These are phyloP conservation scores for Pilatotrama ljubarskyi DNA, from an alignment of 768 basidiomycete species.

Conservation along the genomic window DNA sequence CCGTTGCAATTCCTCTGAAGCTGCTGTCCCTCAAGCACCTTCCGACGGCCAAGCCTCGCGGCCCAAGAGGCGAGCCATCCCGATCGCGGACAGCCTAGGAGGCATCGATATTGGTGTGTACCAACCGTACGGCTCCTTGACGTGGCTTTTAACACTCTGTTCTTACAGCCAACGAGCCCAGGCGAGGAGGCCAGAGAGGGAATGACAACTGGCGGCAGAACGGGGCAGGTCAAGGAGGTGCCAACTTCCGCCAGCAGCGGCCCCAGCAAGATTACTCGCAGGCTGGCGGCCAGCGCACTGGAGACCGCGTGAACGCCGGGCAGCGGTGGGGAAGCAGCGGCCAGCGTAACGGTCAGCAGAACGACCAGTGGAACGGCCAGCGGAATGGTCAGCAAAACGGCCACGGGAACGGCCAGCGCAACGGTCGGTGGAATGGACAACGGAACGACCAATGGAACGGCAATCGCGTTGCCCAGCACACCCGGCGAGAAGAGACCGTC, in stretches of 20 bases:
- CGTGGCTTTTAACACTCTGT: background rate
- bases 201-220: background rate
- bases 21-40: background rate
- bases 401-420: background rate
- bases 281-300: background rate
- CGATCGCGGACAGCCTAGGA: conserved; percentile 22
- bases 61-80: conserved; percentile 20
- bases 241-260: background rate
- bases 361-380: background rate
- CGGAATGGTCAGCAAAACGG: background rate
- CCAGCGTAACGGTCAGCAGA: background rate
- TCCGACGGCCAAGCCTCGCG: background rate
- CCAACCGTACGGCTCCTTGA: too few species aligned
- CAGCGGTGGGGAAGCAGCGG: background rate
- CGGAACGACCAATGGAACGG: background rate
- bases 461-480: background rate
- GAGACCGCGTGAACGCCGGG: background rate
- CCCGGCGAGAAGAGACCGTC: background rate
- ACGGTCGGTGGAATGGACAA: background rate
- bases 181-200: background rate
- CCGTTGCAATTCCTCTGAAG: conserved; percentile 16
- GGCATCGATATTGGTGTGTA: conserved; percentile 28
- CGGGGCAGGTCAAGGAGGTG: background rate
- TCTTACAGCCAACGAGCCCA: background rate
- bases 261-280: background rate